Evolutionary conservation across 2,329 filamentous ascomycete genomes (phyloP).

Genomic region (Fusarium goolgardi): DNA sequence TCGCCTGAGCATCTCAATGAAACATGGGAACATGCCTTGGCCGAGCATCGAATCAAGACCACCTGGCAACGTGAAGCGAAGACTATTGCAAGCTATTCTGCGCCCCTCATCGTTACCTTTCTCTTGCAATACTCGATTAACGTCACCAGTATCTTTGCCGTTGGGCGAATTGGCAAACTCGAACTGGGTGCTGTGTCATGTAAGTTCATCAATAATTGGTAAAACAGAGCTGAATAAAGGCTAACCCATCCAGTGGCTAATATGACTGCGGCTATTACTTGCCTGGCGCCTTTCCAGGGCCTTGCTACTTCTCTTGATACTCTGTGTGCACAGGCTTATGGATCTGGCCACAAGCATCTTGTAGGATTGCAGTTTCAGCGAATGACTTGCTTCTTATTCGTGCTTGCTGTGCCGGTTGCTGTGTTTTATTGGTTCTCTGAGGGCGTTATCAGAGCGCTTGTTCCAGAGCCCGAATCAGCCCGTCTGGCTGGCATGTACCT

Average conservation of each 20-base stretch:
- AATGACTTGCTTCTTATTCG: slow-evolving; percentile 82
- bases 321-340: slow-evolving; percentile 92
- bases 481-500: slow-evolving; percentile 78
- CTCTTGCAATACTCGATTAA: slow-evolving; percentile 85
- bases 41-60: slow-evolving; percentile 82
- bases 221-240: neutral
- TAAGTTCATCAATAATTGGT: slow-evolving; percentile 42
- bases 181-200: slow-evolving; percentile 59
- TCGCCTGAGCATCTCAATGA: slow-evolving; percentile 70
- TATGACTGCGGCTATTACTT: slow-evolving; percentile 85
- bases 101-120: slow-evolving; percentile 77
- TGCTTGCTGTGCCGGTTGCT: slow-evolving; percentile 77
- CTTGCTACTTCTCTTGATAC: slow-evolving; percentile 92
- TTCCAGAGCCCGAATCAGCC: slow-evolving; percentile 69
- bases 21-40: slow-evolving; percentile 88
- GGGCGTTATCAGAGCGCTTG: slow-evolving; percentile 65
- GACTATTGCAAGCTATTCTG: slow-evolving; percentile 78
- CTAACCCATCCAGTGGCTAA: slow-evolving; percentile 57
- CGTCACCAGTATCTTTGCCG: slow-evolving; percentile 82
- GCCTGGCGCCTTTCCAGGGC: slow-evolving; percentile 82
- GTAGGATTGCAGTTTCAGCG: slow-evolving; percentile 86
- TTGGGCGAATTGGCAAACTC: slow-evolving; percentile 78
- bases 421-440: slow-evolving; percentile 77
- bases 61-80: slow-evolving; percentile 92
- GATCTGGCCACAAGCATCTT: slow-evolving; percentile 87